phyloP scores from a whole-genome alignment of 192 early-diverging fungal species.

The Backusella australiensis region DNA sequence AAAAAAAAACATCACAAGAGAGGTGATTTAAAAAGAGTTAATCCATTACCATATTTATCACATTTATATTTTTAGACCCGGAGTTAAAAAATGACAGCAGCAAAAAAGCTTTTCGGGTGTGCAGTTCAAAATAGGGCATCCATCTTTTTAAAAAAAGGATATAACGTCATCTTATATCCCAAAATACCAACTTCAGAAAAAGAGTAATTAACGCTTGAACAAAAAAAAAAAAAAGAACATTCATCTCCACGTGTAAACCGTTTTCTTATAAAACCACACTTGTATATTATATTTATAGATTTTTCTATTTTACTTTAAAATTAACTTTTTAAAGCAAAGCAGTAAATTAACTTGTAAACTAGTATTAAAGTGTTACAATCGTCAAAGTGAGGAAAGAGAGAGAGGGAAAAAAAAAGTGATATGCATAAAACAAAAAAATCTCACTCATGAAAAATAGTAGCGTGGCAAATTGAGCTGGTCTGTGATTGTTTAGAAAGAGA shows the following conservation, averaged over 20 bases:
- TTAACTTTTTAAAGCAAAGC: not conserved
- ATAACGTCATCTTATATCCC: not conserved
- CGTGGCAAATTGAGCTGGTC: not conserved
- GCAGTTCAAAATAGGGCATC: not conserved
- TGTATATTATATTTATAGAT: not conserved
- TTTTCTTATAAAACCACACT: not conserved
- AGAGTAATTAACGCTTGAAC: not conserved
- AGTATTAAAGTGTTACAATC: not conserved
- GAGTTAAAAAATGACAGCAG: conserved; percentile 6
- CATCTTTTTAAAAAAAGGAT: not conserved
- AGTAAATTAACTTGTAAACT: not conserved
- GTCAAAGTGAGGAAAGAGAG: not conserved
- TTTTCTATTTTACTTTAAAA: not conserved
- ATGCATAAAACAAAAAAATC: not conserved
- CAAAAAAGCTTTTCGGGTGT: not conserved
- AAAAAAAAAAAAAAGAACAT: not conserved
- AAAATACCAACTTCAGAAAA: not conserved
- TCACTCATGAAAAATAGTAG: not conserved
- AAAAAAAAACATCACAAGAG: not conserved
- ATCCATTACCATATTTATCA: not conserved
- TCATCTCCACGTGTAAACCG: not conserved
- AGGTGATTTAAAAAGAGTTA: not conserved
- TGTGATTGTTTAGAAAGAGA: not conserved
- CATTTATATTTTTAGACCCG: not conserved
- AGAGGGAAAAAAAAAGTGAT: not conserved